phyloP scores from a whole-genome alignment of 305 asterid genomes.

The Fraxinus paxiana region DNA sequence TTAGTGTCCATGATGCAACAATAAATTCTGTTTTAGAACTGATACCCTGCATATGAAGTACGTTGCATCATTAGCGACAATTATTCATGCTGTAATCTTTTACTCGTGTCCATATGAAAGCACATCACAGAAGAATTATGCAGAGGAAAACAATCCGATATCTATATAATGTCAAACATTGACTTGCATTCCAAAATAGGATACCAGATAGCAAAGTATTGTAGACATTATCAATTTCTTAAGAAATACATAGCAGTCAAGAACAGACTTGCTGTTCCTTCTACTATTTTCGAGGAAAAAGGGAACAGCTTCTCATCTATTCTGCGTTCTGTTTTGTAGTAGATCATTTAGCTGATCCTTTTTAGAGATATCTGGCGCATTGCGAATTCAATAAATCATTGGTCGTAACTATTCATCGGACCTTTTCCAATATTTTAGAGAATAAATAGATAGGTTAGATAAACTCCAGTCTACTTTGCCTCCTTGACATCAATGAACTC shows the following conservation, averaged over 20 bases:
- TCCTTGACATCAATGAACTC: background rate
- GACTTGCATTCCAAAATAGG: background rate
- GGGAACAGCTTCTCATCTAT: background rate
- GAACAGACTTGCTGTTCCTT: background rate
- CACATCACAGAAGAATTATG: background rate
- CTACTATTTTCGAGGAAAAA: background rate
- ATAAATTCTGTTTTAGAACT: constrained; percentile 30
- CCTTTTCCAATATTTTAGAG: background rate
- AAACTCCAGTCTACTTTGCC: background rate
- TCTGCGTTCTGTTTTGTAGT: background rate
- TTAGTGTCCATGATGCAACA: constrained; percentile 68
- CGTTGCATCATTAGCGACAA: background rate
- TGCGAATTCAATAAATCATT: background rate
- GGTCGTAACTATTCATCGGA: background rate
- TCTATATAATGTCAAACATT: background rate
- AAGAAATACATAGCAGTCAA: background rate
- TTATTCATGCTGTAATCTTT: constrained; percentile 4
- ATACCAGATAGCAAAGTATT: background rate
- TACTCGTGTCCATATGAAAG: background rate
- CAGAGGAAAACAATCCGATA: background rate
- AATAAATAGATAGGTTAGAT: background rate
- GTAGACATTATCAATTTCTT: background rate
- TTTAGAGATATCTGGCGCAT: background rate
- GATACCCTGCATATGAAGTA: constrained; percentile 39
- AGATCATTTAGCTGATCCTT: background rate